Evolutionary conservation across 257 asterid genomes (phyloP).

Genomic region (Apocynum venetum): DNA sequence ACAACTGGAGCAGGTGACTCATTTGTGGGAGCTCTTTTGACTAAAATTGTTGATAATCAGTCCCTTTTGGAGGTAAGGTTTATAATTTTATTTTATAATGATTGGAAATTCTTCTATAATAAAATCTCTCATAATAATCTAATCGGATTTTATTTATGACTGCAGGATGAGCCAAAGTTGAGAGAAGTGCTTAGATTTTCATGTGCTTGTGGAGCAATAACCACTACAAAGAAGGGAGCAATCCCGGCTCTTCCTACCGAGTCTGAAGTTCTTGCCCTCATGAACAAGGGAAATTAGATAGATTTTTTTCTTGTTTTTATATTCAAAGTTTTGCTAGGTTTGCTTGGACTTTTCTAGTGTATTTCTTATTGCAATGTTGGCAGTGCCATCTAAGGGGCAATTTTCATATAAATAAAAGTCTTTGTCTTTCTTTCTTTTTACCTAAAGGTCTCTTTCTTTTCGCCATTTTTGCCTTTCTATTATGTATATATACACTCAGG

Average conservation of each 20-base stretch:
- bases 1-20: conserved; percentile 56
- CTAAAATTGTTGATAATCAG: conserved; percentile 38
- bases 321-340: background rate
- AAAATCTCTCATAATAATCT: too few species aligned
- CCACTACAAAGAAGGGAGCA: conserved; percentile 94
- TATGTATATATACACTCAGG: too few species aligned
- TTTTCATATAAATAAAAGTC: background rate
- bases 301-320: conserved; percentile 1
- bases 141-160: background rate
- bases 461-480: too few species aligned
- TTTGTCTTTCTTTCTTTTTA: too few species aligned
- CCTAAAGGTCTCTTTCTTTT: too few species aligned
- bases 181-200: conserved; percentile 74
- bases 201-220: conserved; percentile 94
- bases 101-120: too few species aligned
- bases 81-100: too few species aligned
- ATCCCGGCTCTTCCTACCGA: conserved; percentile 86
- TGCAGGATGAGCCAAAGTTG: conserved; percentile 67
- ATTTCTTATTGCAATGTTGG: background rate
- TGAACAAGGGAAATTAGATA: conserved; percentile 26
- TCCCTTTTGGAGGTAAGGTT: conserved; percentile 33
- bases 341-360: background rate
- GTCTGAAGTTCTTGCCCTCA: conserved; percentile 43
- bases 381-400: background rate
- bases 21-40: conserved; percentile 44